Evolutionary conservation across 805 yeast species (phyloP), one percentile per base, ranked within the genome.

Genomic region (Pichia sporocuriosa): DNA sequence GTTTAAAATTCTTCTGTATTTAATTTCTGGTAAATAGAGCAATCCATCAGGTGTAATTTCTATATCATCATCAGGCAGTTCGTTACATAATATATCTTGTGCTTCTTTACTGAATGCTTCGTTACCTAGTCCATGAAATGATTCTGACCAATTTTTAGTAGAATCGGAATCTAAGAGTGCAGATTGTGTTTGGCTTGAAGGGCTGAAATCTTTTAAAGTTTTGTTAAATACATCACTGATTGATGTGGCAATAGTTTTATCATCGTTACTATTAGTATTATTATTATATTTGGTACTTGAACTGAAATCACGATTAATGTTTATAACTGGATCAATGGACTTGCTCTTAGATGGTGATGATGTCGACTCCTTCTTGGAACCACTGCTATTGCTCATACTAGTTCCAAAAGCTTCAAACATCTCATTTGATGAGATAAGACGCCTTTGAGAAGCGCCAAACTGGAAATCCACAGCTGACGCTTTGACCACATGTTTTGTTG

Each of bases 11-110:
- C 98, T 73, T 50, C 98, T 75, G 59, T 93, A 93, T 59, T 90
- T 90, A 64, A 93, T 93, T 60, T 93, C 98, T 0, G 98, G 98
- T 35, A 93, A 67, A 55, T 86, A 93, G 7, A 93, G 62, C 38
- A 93, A 67, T 13, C 97, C 97, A 60, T 93, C 98, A 1, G 97
- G 97, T 46, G 90, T 93, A 50, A 93, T 83, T 59, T 93, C 98
- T 39, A 93, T 79, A 52, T 90, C 97, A 22, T 72, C 71, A 6
- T 75, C 70, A 0, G 70, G 72, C n/a, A 93, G 57, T 0, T 81
- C 75, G 6, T 80, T 75, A 40, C 78, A 58, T 15, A 93, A 65
- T n/a, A 76, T 68, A 21, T 74, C 73, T 41, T 77, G 79, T 0
- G 79, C 69, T 31, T 76, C 75, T 13, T 68, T 68, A 4, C 79